Evolutionary conservation across 345 rosid genomes (phyloP).

Genomic region (Salix brachista): DNA sequence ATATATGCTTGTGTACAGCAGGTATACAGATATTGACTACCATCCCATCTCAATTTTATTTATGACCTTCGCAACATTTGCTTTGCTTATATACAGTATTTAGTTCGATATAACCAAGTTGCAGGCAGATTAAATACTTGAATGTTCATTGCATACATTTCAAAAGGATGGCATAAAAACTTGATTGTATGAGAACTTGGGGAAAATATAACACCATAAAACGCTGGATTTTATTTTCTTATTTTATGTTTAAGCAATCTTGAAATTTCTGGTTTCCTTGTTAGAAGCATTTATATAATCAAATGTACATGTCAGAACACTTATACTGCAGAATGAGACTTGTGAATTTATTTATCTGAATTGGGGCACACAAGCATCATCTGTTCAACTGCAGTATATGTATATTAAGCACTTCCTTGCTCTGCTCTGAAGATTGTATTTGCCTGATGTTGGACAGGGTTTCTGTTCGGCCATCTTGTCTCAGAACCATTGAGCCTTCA

Average conservation of each 20-base stretch:
- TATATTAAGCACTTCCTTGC: not conserved
- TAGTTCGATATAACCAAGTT: not conserved
- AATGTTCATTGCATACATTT: not conserved
- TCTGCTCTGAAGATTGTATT: not conserved
- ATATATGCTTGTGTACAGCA: constrained; percentile 93
- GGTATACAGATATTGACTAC: constrained; percentile 39
- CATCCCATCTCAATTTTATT: not conserved
- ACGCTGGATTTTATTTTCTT: not conserved
- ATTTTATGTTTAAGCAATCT: not conserved
- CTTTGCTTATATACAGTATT: not conserved
- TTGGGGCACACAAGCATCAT: not conserved
- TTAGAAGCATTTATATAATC: not conserved
- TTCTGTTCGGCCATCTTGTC: constrained; percentile 50
- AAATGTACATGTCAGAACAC: not conserved
- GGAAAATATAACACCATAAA: not conserved
- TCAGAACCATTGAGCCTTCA: constrained; percentile 36
- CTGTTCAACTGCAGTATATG: not conserved
- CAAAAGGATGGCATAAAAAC: not conserved
- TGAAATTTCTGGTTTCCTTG: not conserved
- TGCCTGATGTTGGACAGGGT: constrained; percentile 38
- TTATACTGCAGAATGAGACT: not conserved
- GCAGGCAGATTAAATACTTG: not conserved
- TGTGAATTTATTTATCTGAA: not conserved
- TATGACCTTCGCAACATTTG: not conserved
- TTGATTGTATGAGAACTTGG: not conserved